Conservation (phyloP, 305 asterid species). For the Lippia alba region DNA sequence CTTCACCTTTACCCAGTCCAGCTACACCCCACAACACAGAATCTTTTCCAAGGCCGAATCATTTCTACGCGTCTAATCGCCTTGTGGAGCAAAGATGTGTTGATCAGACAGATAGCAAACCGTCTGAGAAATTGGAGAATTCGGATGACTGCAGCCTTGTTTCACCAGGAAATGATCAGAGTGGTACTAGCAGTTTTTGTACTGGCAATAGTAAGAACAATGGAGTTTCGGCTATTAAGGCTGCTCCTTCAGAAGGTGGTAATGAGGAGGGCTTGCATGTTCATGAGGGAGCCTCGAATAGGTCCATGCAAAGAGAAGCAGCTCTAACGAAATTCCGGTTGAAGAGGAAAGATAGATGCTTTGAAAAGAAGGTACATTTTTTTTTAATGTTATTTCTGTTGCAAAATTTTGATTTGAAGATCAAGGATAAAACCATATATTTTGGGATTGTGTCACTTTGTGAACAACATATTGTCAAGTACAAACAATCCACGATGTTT, state of each 20-base stretch:
- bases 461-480: too few relatives aligned
- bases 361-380: slow-evolving; percentile 81
- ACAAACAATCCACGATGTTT: too few relatives aligned
- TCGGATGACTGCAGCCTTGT: slow-evolving; percentile 47
- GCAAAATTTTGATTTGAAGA: too few relatives aligned
- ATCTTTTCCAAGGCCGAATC: slow-evolving; percentile 43
- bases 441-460: too few relatives aligned
- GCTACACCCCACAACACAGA: slow-evolving; percentile 48
- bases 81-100: slow-evolving; percentile 46
- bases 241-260: slow-evolving; percentile 44
- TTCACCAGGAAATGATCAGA: slow-evolving; percentile 64
- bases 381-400: not conserved
- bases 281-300: slow-evolving; percentile 55
- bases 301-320: slow-evolving; percentile 73
- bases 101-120: slow-evolving; percentile 53
- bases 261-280: slow-evolving; percentile 54
- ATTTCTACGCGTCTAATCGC: slow-evolving; percentile 42
- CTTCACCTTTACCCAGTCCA: slow-evolving; percentile 53
- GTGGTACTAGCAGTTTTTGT: slow-evolving; percentile 62
- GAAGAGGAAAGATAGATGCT: slow-evolving; percentile 96
- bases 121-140: slow-evolving; percentile 40
- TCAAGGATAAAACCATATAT: too few relatives aligned
- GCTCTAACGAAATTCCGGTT: slow-evolving; percentile 81
- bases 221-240: slow-evolving; percentile 35
- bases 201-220: slow-evolving; percentile 53